Percentiles rank a stretch among this genome's conserved stretches.
These are phyloP conservation scores for Backusella australiensis DNA, from an alignment of 192 early-diverging fungal genomes.

Conservation along the genomic window DNA sequence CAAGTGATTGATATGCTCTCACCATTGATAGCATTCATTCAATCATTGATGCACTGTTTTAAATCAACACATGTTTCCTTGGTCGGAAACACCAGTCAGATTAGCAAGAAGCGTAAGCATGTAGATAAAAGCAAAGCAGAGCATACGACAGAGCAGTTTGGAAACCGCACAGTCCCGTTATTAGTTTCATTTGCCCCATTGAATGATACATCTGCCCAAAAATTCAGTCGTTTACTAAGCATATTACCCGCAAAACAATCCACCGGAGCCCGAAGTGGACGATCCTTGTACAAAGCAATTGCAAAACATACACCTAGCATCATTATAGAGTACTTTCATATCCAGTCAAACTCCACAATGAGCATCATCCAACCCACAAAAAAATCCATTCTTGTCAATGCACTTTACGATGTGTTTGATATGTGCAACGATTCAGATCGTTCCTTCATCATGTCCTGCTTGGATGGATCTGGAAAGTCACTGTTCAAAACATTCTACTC, in stretches of 20 bases:
- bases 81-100: not conserved
- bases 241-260: conserved; percentile 13
- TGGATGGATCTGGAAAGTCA: conserved; percentile 53
- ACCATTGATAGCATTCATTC: conserved; percentile 48
- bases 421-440: conserved; percentile 65
- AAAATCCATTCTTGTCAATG: conserved; percentile 48
- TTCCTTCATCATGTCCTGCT: conserved; percentile 59
- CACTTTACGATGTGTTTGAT: conserved; percentile 61
- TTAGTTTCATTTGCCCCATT: conserved; percentile 34
- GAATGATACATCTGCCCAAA: conserved; percentile 24
- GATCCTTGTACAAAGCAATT: conserved; percentile 29
- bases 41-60: conserved; percentile 58
- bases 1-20: conserved; percentile 46
- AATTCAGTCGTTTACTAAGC: conserved; percentile 13
- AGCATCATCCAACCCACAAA: conserved; percentile 39
- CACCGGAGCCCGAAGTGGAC: not conserved
- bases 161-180: conserved; percentile 21
- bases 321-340: conserved; percentile 54
- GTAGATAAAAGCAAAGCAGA: conserved; percentile 15
- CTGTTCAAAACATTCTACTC: conserved; percentile 50
- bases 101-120: not conserved
- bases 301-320: conserved; percentile 49
- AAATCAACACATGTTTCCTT: conserved; percentile 49
- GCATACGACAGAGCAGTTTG: not conserved
- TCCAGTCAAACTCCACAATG: conserved; percentile 50